Percentiles rank a stretch among this genome's conserved stretches.
Evolutionary conservation across 2,329 filamentous ascomycete species (phyloP).

Genomic region (Nectriaceae sp.): DNA sequence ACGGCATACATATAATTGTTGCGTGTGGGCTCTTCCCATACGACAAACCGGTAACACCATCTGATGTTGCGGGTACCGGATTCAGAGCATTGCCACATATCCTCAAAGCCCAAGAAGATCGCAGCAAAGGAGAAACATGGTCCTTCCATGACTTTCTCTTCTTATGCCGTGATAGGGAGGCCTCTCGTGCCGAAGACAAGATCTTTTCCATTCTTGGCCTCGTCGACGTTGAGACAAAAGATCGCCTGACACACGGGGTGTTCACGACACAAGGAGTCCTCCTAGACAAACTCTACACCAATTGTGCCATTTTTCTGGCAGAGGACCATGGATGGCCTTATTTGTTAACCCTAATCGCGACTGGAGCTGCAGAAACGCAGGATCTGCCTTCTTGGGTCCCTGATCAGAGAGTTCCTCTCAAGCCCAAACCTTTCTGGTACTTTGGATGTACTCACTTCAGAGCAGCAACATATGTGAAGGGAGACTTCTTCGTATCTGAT

Average conservation of each 20-base stretch:
- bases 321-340: not conserved
- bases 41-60: not conserved
- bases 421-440: not conserved
- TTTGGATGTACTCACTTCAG: not conserved
- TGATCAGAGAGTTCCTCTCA: not conserved
- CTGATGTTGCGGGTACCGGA: not conserved
- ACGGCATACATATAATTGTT: not conserved
- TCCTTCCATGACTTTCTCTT: not conserved
- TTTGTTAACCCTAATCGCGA: not conserved
- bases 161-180: not conserved
- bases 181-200: not conserved
- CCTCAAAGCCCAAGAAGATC: not conserved
- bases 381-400: not conserved
- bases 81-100: not conserved
- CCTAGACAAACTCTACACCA: not conserved
- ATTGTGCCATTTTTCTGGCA: not conserved
- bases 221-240: not conserved
- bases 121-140: not conserved
- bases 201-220: not conserved
- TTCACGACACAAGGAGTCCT: not conserved
- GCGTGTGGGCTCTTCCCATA: not conserved
- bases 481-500: not conserved
- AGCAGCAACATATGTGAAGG: not conserved
- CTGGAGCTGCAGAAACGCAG: not conserved
- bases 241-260: not conserved